A percentile compares a stretch with the other conserved stretches of the same genome.
phyloP scores from a whole-genome alignment of 83 land plant genomes.

The Isoetes engelmannii region DNA sequence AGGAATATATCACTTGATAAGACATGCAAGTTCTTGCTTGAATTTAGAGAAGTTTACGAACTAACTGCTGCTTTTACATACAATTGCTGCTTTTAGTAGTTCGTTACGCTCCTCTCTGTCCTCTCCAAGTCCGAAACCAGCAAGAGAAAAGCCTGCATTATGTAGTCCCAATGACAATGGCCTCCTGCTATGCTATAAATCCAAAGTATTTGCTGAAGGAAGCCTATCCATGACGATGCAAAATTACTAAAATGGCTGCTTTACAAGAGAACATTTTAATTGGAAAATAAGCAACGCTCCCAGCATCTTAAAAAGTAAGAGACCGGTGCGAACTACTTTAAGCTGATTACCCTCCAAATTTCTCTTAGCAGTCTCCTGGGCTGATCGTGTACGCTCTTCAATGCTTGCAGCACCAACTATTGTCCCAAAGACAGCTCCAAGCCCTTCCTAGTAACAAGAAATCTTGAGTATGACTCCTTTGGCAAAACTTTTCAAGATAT shows the following conservation, averaged over 20 bases:
- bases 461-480: neutral
- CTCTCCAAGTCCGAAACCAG: constrained; percentile 74
- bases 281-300: neutral
- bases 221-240: neutral
- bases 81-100: constrained; percentile 44
- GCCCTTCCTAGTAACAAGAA: constrained; percentile 17
- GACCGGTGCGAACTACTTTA: neutral
- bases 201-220: too few species aligned
- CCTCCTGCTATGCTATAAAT: neutral
- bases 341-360: constrained; percentile 45
- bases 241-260: too few species aligned
- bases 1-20: too few species aligned
- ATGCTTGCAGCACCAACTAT: constrained; percentile 55
- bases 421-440: constrained; percentile 43
- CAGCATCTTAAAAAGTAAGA: neutral
- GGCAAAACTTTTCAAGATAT: neutral
- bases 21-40: too few species aligned
- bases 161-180: neutral
- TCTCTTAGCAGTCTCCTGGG: constrained; percentile 47
- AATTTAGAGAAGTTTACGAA: too few species aligned
- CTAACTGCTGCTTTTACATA: constrained; percentile 9
- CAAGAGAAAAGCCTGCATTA: constrained; percentile 55
- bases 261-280: neutral
- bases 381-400: constrained; percentile 48
- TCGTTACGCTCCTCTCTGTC: constrained; percentile 45